A percentile compares a stretch with the other conserved stretches of the same genome.
These are phyloP conservation scores for Eucalyptus fibrosa DNA, from an alignment of 345 rosid species.

Conservation along the genomic window DNA sequence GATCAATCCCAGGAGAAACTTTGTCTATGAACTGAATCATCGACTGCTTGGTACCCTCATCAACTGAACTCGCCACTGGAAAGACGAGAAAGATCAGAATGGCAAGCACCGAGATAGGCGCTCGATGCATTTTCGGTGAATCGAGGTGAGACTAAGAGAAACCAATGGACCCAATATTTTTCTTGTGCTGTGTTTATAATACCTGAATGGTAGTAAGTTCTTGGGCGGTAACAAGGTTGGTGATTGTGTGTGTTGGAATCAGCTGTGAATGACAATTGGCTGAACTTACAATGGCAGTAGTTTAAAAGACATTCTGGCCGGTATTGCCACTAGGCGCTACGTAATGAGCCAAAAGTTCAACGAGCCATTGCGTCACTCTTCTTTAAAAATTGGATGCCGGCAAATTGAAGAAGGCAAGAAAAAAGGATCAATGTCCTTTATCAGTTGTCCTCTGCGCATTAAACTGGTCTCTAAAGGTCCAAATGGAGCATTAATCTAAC, in stretches of 20 bases:
- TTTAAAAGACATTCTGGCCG: background rate
- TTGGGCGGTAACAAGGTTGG: background rate
- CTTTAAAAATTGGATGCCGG: background rate
- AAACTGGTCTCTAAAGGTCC: background rate
- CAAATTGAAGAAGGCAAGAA: background rate
- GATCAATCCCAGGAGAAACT: slow-evolving; percentile 22
- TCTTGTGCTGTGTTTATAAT: background rate
- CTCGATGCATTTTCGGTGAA: slow-evolving; percentile 3
- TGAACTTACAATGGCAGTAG: slow-evolving; percentile 1
- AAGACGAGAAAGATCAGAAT: slow-evolving; percentile 8
- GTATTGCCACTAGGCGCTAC: background rate
- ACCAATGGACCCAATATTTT: background rate
- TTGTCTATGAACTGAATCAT: slow-evolving; percentile 31
- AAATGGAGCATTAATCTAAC: background rate
- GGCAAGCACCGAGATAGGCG: slow-evolving; percentile 2
- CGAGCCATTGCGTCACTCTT: background rate
- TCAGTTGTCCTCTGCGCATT: background rate
- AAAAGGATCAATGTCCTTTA: background rate
- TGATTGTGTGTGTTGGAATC: background rate
- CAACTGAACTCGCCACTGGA: slow-evolving; percentile 10
- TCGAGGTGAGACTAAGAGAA: background rate
- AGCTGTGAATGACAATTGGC: slow-evolving; percentile 11
- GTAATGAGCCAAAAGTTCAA: background rate
- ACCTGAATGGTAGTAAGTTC: background rate
- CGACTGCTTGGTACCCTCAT: slow-evolving; percentile 15